Conservation (phyloP, 2,329 filamentous ascomycete species). For the Fusarium burgessii region DNA sequence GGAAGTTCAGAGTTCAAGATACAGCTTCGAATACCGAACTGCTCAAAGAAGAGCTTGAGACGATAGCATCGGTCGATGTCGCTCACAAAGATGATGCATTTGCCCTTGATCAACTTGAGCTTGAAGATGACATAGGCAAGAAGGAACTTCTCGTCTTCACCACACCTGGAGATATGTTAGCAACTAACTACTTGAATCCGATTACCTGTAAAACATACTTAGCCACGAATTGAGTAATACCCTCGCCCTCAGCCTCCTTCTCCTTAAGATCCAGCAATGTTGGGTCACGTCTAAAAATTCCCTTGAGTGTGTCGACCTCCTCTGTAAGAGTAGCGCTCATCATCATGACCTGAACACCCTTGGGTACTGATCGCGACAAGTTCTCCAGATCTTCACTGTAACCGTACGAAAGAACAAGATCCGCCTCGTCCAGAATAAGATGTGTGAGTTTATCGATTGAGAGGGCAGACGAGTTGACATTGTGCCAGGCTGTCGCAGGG, state of each 20-base stretch:
- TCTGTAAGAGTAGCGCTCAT: constrained; percentile 93
- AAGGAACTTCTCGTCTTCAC: constrained; percentile 97
- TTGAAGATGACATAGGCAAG: constrained; percentile 95
- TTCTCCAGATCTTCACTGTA: constrained; percentile 91
- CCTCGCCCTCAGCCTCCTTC: constrained; percentile 79
- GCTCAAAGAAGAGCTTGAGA: constrained; percentile 93
- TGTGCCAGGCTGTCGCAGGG: constrained; percentile 83
- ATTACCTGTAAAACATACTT: constrained; percentile 61
- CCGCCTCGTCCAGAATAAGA: constrained; percentile 93
- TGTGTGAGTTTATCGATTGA: constrained; percentile 78
- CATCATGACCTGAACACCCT: constrained; percentile 88
- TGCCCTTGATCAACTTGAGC: constrained; percentile 92
- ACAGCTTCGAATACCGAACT: constrained; percentile 94
- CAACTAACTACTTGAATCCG: neutral
- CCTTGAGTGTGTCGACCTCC: constrained; percentile 87
- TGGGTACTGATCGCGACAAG: constrained; percentile 81
- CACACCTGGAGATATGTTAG: constrained; percentile 67
- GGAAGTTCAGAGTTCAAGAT: constrained; percentile 95
- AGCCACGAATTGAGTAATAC: constrained; percentile 88
- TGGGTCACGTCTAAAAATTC: constrained; percentile 85
- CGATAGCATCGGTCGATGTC: constrained; percentile 92
- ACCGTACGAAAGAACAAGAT: constrained; percentile 92
- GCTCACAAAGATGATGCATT: constrained; percentile 78
- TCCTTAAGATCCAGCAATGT: constrained; percentile 86
- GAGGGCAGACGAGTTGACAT: constrained; percentile 74